Conservation (phyloP, 1,284 basidiomycete genomes). For the Naganishia sp. region DNA sequence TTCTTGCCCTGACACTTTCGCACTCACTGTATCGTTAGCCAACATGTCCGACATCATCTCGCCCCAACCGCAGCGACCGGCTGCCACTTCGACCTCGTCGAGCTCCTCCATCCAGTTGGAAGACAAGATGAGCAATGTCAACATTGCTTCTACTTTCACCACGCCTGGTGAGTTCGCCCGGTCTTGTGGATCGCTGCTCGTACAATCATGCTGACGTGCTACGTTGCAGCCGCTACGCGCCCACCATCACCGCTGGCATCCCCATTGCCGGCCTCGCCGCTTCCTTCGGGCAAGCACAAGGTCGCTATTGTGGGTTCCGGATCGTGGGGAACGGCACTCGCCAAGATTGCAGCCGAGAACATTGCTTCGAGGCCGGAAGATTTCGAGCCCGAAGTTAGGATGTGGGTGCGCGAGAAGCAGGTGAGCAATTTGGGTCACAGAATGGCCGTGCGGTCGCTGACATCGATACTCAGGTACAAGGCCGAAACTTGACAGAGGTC, state of each 20-base stretch:
- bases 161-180: conserved; percentile 42
- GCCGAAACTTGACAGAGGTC: conserved; percentile 59
- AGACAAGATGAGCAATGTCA: conserved; percentile 35
- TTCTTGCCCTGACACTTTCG: conserved; percentile 3
- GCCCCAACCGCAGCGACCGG: conserved; percentile 27
- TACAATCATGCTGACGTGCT: background rate
- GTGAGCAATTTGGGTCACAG: conserved; percentile 36
- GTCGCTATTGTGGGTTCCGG: conserved; percentile 61
- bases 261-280: conserved; percentile 46
- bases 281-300: conserved; percentile 55
- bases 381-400: conserved; percentile 57
- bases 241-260: conserved; percentile 44
- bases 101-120: conserved; percentile 23
- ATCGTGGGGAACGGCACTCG: conserved; percentile 61
- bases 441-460: background rate
- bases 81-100: conserved; percentile 20
- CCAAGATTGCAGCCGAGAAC: conserved; percentile 61
- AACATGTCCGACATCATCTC: conserved; percentile 26
- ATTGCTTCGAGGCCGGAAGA: conserved; percentile 49
- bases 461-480: conserved; percentile 54
- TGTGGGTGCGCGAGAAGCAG: conserved; percentile 59
- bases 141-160: conserved; percentile 47
- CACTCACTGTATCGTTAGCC: conserved; percentile 21
- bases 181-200: background rate
- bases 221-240: conserved; percentile 42